Evolutionary conservation across 805 yeast species (phyloP).

Genomic region (Starmerella gropengiesseri): DNA sequence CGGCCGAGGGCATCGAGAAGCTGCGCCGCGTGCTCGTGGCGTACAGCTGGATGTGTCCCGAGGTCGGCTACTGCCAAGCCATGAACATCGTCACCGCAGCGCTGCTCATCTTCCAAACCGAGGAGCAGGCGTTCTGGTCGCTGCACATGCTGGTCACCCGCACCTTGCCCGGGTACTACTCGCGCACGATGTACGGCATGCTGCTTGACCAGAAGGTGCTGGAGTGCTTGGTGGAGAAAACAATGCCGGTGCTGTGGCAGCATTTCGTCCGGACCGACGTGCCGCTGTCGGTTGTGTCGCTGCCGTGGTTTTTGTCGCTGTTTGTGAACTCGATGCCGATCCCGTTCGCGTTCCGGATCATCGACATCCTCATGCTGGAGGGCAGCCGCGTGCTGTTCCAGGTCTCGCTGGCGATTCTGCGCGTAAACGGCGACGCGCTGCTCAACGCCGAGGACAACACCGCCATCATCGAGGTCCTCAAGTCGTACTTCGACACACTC

Average conservation of each 20-base stretch:
- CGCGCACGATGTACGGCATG: slow-evolving; percentile 96
- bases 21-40: slow-evolving; percentile 83
- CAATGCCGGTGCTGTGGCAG: slow-evolving; percentile 79
- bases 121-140: slow-evolving; percentile 96
- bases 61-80: slow-evolving; percentile 96
- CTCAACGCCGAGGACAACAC: slow-evolving; percentile 84
- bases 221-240: slow-evolving; percentile 77
- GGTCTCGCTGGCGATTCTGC: slow-evolving; percentile 81
- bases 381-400: slow-evolving; percentile 87
- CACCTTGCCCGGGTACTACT: slow-evolving; percentile 88
- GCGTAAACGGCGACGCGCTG: slow-evolving; percentile 77
- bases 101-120: slow-evolving; percentile 60
- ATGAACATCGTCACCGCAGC: slow-evolving; percentile 70
- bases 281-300: slow-evolving; percentile 81
- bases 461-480: slow-evolving; percentile 71
- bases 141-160: slow-evolving; percentile 69
- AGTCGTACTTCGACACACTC: slow-evolving; percentile 64
- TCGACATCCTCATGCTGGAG: slow-evolving; percentile 80
- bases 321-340: slow-evolving; percentile 90
- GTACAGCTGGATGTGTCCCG: slow-evolving; percentile 93
- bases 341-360: slow-evolving; percentile 80
- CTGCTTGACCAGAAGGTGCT: slow-evolving; percentile 86
- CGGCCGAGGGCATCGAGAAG: slow-evolving; percentile 70
- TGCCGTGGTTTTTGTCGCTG: slow-evolving; percentile 92
- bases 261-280: slow-evolving; percentile 73